Percentiles rank a stretch among this genome's conserved stretches.
Conservation (phyloP, 2,329 filamentous ascomycete genomes). For the Emericellopsis atlantica region DNA sequence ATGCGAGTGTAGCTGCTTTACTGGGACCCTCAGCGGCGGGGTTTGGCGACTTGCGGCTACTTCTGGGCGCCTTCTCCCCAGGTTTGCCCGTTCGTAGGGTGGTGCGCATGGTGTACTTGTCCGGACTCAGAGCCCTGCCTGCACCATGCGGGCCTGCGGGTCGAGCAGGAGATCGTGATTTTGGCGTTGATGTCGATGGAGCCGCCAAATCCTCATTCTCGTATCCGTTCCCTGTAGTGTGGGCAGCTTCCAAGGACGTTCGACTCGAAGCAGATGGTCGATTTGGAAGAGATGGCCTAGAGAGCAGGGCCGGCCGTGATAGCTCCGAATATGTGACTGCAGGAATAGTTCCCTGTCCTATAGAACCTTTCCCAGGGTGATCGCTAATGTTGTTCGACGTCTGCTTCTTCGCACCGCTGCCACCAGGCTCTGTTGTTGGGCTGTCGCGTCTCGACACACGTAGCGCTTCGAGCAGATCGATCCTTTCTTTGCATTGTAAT, state of each 20-base stretch:
- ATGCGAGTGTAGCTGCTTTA: constrained; percentile 53
- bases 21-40: constrained; percentile 39
- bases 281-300: constrained; percentile 42
- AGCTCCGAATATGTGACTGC: constrained; percentile 69
- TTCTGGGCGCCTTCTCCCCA: constrained; percentile 26
- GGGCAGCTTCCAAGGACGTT: neutral
- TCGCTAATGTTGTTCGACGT: constrained; percentile 10
- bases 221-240: too few relatives aligned
- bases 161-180: constrained; percentile 18
- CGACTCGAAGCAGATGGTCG: constrained; percentile 30
- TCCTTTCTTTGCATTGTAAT: constrained; percentile 83
- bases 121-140: constrained; percentile 39
- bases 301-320: constrained; percentile 51
- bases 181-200: constrained; percentile 9
- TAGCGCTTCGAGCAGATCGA: constrained; percentile 76
- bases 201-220: neutral
- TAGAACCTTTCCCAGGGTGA: constrained; percentile 39
- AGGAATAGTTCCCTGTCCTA: constrained; percentile 72
- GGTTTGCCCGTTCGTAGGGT: constrained; percentile 40
- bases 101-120: constrained; percentile 49
- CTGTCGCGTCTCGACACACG: constrained; percentile 45
- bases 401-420: constrained; percentile 3
- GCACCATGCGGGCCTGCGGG: constrained; percentile 18
- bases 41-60: constrained; percentile 26
- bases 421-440: neutral